Base-by-base conservation (phyloP, 169 alveolate species). In the Cryptosporidium sp. region DNA sequence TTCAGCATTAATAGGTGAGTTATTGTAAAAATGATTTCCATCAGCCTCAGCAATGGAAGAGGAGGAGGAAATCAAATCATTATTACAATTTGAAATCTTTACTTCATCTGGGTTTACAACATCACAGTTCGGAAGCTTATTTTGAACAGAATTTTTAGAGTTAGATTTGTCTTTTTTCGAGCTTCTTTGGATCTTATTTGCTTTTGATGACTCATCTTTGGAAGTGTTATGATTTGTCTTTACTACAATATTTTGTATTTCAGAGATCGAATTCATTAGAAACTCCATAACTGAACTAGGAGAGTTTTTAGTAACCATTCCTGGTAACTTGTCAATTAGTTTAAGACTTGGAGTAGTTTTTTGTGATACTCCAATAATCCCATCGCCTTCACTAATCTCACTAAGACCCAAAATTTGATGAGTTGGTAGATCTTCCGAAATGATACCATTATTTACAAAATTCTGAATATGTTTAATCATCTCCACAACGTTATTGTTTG, bases 211-310 rank as follows among this genome's bases (percentile, higher is more conserved):
- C 7, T 60, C 73, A 18, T 60, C 75, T 51, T 80, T 80, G 31
- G 89, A 65, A 29, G 86, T 31, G 26, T 80, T 62, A 14, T 26
- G 39, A 33, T 42, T 67, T 9, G 75, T 37, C 42, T 80, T 80
- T n/a, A 80, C 69, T 8, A 62, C 89, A 10, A 80, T 67, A 26
- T 80, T 80, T 35, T 60, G 89, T 9, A 80, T 45, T 45, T 80
- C 80, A 2, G 89, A 67, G 60, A 80, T 62, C 1, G 68, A 37
- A 21, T 65, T 65, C 52, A 80, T 60, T n/a, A 80, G 21, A 39
- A 61, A 65, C 51, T 80, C 75, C 89, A 80, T 80, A 62, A 62
- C 45, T 37, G 89, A 80, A 21, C 70, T 45, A 16, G 89, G 89
- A 61, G 68, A 58, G 35, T 14, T 39, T 33, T 26, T 16, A 31